phyloP scores from a whole-genome alignment of 805 yeast genomes.

The Maudiozyma serrabonitensis region DNA sequence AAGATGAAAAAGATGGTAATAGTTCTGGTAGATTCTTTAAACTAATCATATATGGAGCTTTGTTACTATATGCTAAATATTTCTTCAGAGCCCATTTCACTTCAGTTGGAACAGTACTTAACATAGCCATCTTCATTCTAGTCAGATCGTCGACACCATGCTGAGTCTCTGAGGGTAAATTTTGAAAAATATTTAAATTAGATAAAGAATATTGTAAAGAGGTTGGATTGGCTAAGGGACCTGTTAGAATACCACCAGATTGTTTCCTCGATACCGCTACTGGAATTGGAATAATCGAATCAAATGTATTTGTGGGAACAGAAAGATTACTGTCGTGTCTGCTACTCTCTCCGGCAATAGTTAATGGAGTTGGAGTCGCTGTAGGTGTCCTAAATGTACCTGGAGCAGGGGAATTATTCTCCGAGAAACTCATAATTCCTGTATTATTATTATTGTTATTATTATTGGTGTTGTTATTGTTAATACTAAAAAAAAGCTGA shows the following conservation, averaged over 20 bases:
- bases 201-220: constrained; percentile 24
- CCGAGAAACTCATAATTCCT: neutral
- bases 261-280: constrained; percentile 24
- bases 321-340: too few relatives aligned
- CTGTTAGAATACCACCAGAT: constrained; percentile 19
- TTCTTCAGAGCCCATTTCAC: constrained; percentile 59
- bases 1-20: constrained; percentile 32
- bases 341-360: too few relatives aligned
- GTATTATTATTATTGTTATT: too few relatives aligned
- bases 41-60: constrained; percentile 40
- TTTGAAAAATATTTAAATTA: constrained; percentile 25
- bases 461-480: too few relatives aligned
- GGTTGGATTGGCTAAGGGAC: constrained; percentile 2
- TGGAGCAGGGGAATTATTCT: constrained; percentile 6
- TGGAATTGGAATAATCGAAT: constrained; percentile 20
- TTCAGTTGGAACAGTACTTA: constrained; percentile 55
- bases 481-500: too few relatives aligned
- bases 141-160: constrained; percentile 55
- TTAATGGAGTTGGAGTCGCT: neutral
- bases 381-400: constrained; percentile 3
- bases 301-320: constrained; percentile 9
- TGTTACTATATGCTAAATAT: constrained; percentile 31
- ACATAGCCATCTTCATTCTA: constrained; percentile 62
- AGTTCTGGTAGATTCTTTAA: constrained; percentile 35
- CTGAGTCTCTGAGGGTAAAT: constrained; percentile 27